Evolutionary conservation across 1,284 basidiomycete species (phyloP).

Genomic region (Cutaneotrichosporon curvatum): DNA sequence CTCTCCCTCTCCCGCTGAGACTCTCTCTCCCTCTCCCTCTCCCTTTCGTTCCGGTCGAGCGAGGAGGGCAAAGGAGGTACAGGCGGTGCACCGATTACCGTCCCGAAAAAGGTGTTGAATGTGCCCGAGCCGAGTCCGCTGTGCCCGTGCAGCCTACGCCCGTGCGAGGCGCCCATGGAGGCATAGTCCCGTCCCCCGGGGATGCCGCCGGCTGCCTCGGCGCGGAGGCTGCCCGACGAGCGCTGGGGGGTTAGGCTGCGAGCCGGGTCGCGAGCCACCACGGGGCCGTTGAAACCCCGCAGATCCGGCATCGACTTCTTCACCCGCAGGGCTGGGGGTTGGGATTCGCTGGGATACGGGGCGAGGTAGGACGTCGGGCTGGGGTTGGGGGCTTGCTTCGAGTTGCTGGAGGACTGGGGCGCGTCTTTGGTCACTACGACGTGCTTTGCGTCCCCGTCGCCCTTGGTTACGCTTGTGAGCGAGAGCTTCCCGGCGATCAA

Average conservation of each 20-base stretch:
- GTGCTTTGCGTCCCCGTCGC: slow-evolving; percentile 84
- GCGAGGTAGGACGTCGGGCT: slow-evolving; percentile 42
- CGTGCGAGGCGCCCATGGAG: slow-evolving; percentile 32
- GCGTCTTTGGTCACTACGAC: slow-evolving; percentile 69
- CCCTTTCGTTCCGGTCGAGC: slow-evolving; percentile 5
- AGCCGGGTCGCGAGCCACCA: slow-evolving; percentile 63
- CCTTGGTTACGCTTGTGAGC: slow-evolving; percentile 87
- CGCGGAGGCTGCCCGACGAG: slow-evolving; percentile 83
- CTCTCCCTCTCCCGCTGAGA: too few relatives aligned
- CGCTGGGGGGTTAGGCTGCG: slow-evolving; percentile 72
- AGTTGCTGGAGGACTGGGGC: slow-evolving; percentile 4
- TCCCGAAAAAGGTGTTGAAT: slow-evolving; percentile 28
- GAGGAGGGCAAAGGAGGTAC: slow-evolving; percentile 31
- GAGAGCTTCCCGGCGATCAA: slow-evolving; percentile 92
- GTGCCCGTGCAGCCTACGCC: slow-evolving; percentile 23
- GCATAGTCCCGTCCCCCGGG: slow-evolving; percentile 31
- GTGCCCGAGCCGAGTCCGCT: slow-evolving; percentile 4
- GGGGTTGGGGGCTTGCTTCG: too few relatives aligned
- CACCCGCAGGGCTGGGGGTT: slow-evolving; percentile 61
- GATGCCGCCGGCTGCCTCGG: slow-evolving; percentile 80
- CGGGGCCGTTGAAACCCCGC: slow-evolving; percentile 53
- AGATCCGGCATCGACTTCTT: slow-evolving; percentile 88
- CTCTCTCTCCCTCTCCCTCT: too few relatives aligned
- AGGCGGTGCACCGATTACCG: slow-evolving; percentile 28
- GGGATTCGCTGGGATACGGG: slow-evolving; percentile 49